These are phyloP conservation scores for Conringia planisiliqua DNA, from an alignment of 345 rosid genomes.

Conservation along the genomic window DNA sequence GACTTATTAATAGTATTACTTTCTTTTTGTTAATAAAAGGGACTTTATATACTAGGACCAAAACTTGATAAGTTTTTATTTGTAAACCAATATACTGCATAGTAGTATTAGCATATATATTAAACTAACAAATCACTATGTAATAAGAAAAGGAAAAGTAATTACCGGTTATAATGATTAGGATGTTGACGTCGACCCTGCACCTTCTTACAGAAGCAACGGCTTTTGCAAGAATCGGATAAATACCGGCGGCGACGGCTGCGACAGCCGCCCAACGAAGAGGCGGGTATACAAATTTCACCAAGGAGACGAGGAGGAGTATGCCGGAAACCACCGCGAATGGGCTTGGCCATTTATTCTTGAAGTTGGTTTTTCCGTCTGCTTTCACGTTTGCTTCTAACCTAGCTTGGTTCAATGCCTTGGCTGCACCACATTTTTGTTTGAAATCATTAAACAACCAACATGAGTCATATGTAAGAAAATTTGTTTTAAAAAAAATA, in stretches of 20 bases:
- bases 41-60: not conserved
- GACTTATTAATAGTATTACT: too few species aligned
- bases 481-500: not conserved
- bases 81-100: not conserved
- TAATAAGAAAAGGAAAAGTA: not conserved
- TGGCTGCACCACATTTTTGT: constrained; percentile 42
- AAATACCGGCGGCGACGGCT: constrained; percentile 61
- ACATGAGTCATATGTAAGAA: not conserved
- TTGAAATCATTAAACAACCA: not conserved
- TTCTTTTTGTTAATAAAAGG: too few species aligned
- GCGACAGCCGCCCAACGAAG: constrained; percentile 68
- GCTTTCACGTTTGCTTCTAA: constrained; percentile 74
- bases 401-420: constrained; percentile 81
- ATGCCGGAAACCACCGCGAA: constrained; percentile 60
- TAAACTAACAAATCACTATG: constrained; percentile 4
- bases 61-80: not conserved
- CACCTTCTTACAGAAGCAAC: constrained; percentile 41
- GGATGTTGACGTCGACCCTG: constrained; percentile 66
- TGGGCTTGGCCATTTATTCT: constrained; percentile 88
- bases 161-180: constrained; percentile 73
- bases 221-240: constrained; percentile 55
- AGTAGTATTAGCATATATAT: not conserved
- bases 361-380: constrained; percentile 42
- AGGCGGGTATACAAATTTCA: constrained; percentile 57
- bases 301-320: constrained; percentile 46